phyloP scores from a whole-genome alignment of 2,329 filamentous ascomycete genomes.

The Fusarium sp. region DNA sequence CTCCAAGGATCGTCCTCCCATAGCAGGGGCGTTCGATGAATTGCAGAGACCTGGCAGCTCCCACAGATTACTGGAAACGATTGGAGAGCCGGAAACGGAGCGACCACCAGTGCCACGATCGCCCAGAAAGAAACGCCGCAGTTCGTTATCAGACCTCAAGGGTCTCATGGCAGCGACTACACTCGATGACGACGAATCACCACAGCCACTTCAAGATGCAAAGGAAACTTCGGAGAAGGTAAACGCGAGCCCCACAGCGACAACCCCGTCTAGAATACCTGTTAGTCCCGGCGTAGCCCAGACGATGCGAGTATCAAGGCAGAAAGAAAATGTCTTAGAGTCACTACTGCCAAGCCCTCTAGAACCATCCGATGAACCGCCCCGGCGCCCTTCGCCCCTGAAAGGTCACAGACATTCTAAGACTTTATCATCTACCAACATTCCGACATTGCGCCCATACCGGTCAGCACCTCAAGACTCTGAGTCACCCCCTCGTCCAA shows the following conservation, averaged over 20 bases:
- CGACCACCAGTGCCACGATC: conserved; percentile 52
- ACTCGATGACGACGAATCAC: conserved; percentile 56
- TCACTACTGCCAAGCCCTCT: conserved; percentile 38
- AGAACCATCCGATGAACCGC: conserved; percentile 33
- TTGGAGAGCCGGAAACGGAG: conserved; percentile 67
- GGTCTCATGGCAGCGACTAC: conserved; percentile 73
- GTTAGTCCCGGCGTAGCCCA: conserved; percentile 60
- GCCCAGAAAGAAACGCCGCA: conserved; percentile 84
- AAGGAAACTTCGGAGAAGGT: conserved; percentile 68
- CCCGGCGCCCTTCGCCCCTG: conserved; percentile 41
- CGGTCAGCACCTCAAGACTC: conserved; percentile 45
- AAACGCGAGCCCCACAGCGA: conserved; percentile 62
- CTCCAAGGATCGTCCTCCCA: conserved; percentile 71
- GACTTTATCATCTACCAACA: conserved; percentile 65
- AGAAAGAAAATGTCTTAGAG: conserved; percentile 59
- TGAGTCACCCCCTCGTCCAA: conserved; percentile 43
- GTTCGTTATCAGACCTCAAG: conserved; percentile 89
- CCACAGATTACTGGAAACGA: conserved; percentile 68
- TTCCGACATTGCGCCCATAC: conserved; percentile 64
- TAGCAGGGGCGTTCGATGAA: conserved; percentile 74
- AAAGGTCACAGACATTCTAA: conserved; percentile 59
- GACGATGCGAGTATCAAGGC: conserved; percentile 57
- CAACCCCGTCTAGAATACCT: conserved; percentile 64
- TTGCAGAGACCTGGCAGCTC: conserved; percentile 68
- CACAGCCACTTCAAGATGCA: conserved; percentile 65